These are phyloP conservation scores for Solanum pennellii DNA, from an alignment of 257 asterid genomes.

Conservation along the genomic window DNA sequence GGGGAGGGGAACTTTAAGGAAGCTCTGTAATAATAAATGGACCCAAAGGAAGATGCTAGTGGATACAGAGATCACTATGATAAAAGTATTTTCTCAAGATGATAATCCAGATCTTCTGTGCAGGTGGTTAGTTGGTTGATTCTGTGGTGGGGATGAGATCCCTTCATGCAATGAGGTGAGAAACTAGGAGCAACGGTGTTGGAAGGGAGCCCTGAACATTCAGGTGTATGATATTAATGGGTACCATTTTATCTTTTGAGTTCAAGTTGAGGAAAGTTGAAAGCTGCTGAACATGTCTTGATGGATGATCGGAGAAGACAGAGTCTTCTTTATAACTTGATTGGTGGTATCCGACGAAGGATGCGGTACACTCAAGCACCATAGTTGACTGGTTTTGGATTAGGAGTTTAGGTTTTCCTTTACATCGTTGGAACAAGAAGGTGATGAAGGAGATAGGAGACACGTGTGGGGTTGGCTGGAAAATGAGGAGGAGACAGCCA, in stretches of 20 bases:
- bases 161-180: neutral
- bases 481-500: neutral
- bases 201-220: neutral
- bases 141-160: neutral
- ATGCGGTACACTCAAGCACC: neutral
- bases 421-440: neutral
- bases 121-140: neutral
- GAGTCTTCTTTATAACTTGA: neutral
- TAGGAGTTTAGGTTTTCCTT: neutral
- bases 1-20: neutral
- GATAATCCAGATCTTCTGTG: neutral
- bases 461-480: neutral
- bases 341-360: neutral
- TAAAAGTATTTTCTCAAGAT: neutral
- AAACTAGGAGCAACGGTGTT: neutral
- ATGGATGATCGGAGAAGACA: neutral
- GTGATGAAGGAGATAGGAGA: neutral
- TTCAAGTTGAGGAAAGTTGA: neutral
- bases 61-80: neutral
- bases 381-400: neutral
- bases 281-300: neutral
- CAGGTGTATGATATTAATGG: neutral
- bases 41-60: neutral
- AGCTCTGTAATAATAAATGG: neutral
- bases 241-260: neutral